Evolutionary conservation across 305 asterid species (phyloP).

Genomic region (Withania somnifera): DNA sequence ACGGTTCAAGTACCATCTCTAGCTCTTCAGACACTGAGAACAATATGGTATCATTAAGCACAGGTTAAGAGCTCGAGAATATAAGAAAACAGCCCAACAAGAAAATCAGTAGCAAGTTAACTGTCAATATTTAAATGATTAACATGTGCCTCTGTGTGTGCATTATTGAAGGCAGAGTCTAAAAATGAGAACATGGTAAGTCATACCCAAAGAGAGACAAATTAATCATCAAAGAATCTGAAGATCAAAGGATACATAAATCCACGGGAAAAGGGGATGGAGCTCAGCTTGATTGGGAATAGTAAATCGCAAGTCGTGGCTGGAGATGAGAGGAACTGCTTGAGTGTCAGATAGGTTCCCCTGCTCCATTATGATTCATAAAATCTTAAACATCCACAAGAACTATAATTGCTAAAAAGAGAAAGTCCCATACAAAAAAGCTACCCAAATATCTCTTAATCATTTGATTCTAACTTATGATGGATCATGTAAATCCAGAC

Average conservation of each 20-base stretch:
- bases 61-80: slow-evolving; percentile 2
- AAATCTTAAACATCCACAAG: background rate
- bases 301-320: background rate
- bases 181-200: background rate
- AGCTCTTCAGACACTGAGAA: slow-evolving; percentile 52
- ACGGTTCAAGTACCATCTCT: slow-evolving; percentile 62
- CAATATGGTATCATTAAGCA: slow-evolving; percentile 5
- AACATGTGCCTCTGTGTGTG: background rate
- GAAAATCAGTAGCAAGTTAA: background rate
- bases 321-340: background rate
- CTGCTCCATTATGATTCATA: background rate
- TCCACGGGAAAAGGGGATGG: background rate
- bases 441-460: slow-evolving; percentile 1
- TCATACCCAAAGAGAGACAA: background rate
- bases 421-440: background rate
- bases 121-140: background rate
- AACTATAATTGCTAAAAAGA: background rate
- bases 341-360: background rate
- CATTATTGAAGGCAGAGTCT: background rate
- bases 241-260: background rate
- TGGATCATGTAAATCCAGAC: background rate
- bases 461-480: background rate
- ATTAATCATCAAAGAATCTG: background rate
- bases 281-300: background rate
- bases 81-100: background rate